Evolutionary conservation across 345 rosid species (phyloP), one percentile per base, ranked within the genome.

Genomic region (Isatis tinctoria): DNA sequence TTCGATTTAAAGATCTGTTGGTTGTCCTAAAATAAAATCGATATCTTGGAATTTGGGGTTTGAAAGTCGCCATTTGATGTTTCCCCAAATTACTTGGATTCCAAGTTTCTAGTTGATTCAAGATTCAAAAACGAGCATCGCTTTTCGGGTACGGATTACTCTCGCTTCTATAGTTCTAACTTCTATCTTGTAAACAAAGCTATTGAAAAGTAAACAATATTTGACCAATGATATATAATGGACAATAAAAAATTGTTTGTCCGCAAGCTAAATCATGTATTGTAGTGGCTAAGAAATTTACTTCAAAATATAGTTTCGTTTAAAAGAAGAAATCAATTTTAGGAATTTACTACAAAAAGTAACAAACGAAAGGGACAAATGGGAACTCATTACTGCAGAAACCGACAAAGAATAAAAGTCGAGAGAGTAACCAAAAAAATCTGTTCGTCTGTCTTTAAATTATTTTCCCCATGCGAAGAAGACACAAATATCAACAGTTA

Each of bases 331-430:
- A 69, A 35, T 62, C 22, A 61, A 2, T 10, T 45, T 49, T 66
- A n/a, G 56, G 30, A 75, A 35, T 17, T 59, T 32, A 49, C 62
- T 57, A 35, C 68, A 53, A 41, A 68, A 53, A 39, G 67, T 8
- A 56, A 65, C 80, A 70, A 77, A 64, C 28, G 67, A 70, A 70
- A 70, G 76, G 32, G 80, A 77, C 80, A 77, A 65, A 58, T 65
- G 40, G 59, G 60, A 77, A 71, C 39, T 77, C 53, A 65, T 65
- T 30, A 9, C 52, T 48, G 27, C 63, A 48, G 11, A 77, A 57
- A 59, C 40, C 30, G 72, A 77, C 80, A 77, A 71, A 48, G 76
- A 70, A 59, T 71, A 71, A 64, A 77, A 76, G 79, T 61, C 49
- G 66, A 61, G 20, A 61, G 49, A 3, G 66, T 61, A 40, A 43